Conservation (phyloP, 1,284 basidiomycete species). For the Fomitopsis schrenkii region DNA sequence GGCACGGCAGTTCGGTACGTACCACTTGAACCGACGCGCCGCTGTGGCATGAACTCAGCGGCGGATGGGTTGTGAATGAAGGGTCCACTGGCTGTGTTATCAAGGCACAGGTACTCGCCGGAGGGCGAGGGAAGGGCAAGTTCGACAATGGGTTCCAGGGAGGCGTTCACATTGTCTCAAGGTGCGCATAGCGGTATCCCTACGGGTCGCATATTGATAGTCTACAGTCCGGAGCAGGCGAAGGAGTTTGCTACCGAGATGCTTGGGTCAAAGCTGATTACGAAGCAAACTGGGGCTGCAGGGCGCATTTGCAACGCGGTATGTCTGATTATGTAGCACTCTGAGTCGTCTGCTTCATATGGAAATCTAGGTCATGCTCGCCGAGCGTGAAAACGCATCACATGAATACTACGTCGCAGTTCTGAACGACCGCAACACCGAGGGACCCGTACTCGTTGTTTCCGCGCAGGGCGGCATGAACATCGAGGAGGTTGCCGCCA, state of each 20-base stretch:
- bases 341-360: background rate
- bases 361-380: constrained; percentile 84
- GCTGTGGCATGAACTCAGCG: background rate
- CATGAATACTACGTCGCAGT: constrained; percentile 99
- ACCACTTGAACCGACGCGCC: background rate
- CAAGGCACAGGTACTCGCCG: constrained; percentile 98
- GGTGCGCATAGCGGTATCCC: constrained; percentile 43
- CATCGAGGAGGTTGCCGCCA: constrained; percentile 99
- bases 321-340: constrained; percentile 24
- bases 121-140: constrained; percentile 97
- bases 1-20: constrained; percentile 81
- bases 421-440: constrained; percentile 90
- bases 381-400: constrained; percentile 88
- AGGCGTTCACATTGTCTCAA: constrained; percentile 94
- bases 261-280: constrained; percentile 96
- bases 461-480: constrained; percentile 97
- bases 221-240: constrained; percentile 81
- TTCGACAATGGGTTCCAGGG: constrained; percentile 97
- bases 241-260: constrained; percentile 88
- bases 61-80: constrained; percentile 23
- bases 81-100: constrained; percentile 80
- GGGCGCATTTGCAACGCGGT: constrained; percentile 96
- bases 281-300: constrained; percentile 95
- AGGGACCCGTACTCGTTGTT: constrained; percentile 91
- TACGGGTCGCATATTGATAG: background rate